These are phyloP conservation scores for Euphorbia tirucalli DNA, from an alignment of 345 rosid genomes.

Conservation along the genomic window DNA sequence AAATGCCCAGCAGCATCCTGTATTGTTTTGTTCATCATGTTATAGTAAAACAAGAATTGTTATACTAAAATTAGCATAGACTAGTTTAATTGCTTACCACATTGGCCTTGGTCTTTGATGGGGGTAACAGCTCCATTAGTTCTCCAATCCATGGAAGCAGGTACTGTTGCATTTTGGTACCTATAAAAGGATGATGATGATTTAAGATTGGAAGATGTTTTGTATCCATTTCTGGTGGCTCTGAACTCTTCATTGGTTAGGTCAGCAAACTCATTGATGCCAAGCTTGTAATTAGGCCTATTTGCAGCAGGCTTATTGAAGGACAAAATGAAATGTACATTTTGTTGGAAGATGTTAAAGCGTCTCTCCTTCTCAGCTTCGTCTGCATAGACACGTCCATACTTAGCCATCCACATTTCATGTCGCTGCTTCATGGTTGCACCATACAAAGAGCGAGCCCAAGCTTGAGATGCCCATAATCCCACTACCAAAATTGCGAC, in stretches of 20 bases:
- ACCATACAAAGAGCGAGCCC: slow-evolving; percentile 23
- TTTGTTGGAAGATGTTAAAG: slow-evolving; percentile 39
- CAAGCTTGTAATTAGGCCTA: slow-evolving; percentile 25
- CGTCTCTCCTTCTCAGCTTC: slow-evolving; percentile 33
- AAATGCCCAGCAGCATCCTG: slow-evolving; percentile 60
- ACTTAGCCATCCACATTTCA: slow-evolving; percentile 35
- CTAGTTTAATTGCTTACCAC: too few species aligned
- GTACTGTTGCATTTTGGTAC: slow-evolving; percentile 15
- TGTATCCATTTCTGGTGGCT: slow-evolving; percentile 30
- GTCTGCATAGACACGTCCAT: slow-evolving; percentile 33
- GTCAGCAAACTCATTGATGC: slow-evolving; percentile 51
- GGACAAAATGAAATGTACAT: slow-evolving; percentile 35
- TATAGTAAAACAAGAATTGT: not conserved
- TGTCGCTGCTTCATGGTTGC: slow-evolving; percentile 24
- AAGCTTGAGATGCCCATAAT: slow-evolving; percentile 15
- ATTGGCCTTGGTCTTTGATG: slow-evolving; percentile 37
- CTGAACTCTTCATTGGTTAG: slow-evolving; percentile 46
- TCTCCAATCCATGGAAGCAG: slow-evolving; percentile 42
- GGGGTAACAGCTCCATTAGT: slow-evolving; percentile 41
- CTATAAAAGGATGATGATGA: too few species aligned
- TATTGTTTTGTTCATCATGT: not conserved
- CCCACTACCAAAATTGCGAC: slow-evolving; percentile 8
- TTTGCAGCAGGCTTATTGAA: slow-evolving; percentile 35
- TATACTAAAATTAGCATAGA: too few species aligned
- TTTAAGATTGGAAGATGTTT: not conserved